Evolutionary conservation across 768 basidiomycete species (phyloP).

Genomic region (Auriscalpium vulgare): DNA sequence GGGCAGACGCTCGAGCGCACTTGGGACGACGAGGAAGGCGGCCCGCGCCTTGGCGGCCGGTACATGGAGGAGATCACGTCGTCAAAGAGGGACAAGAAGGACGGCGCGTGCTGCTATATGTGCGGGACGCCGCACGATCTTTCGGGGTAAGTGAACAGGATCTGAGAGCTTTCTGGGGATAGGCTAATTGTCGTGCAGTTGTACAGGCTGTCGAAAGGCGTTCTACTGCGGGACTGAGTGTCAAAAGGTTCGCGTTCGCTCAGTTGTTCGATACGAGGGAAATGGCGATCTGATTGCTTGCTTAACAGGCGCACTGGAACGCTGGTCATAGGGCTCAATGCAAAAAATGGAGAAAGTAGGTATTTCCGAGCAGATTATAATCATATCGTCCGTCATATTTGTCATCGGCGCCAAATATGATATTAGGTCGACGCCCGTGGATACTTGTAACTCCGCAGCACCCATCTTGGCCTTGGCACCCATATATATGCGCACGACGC

Average conservation of each 20-base stretch:
- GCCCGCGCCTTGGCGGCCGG: background rate
- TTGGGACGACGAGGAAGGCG: background rate
- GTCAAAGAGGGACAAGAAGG: slow-evolving; percentile 1
- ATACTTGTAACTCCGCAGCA: too few species aligned
- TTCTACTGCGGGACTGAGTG: slow-evolving; percentile 3
- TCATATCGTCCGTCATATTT: too few species aligned
- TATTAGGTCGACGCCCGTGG: too few species aligned
- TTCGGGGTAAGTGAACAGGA: background rate
- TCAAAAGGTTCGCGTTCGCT: too few species aligned
- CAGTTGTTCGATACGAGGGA: background rate
- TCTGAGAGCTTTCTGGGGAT: background rate
- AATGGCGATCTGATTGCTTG: background rate
- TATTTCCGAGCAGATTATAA: too few species aligned
- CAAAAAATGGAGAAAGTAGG: background rate
- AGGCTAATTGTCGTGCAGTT: background rate
- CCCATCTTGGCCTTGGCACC: too few species aligned
- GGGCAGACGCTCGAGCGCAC: slow-evolving; percentile 1
- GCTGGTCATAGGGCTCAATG: background rate
- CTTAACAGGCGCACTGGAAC: background rate
- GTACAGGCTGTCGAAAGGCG: background rate
- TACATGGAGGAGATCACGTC: slow-evolving; percentile 3
- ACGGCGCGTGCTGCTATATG: slow-evolving; percentile 1
- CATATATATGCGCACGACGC: too few species aligned
- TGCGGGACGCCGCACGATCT: slow-evolving; percentile 1
- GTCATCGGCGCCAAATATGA: too few species aligned